phyloP scores from a whole-genome alignment of 257 asterid genomes.

The Nicotiana otophora region DNA sequence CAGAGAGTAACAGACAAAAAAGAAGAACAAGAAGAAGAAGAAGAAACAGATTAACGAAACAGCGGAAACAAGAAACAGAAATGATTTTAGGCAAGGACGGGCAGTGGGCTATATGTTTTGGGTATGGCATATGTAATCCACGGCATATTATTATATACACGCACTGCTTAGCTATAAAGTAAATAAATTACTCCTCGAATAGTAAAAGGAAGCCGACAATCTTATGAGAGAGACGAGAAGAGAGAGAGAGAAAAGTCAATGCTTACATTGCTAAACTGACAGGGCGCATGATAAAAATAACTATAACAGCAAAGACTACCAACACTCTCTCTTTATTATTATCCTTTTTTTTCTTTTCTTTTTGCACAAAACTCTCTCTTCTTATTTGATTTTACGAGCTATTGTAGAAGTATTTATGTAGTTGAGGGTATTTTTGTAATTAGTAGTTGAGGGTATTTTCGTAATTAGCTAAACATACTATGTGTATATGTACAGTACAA shows the following conservation, averaged over 20 bases:
- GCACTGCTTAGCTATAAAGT: not conserved
- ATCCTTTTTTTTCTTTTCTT: too few relatives aligned
- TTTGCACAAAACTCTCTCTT: too few relatives aligned
- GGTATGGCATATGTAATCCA: not conserved
- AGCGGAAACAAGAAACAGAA: not conserved
- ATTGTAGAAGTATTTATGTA: too few relatives aligned
- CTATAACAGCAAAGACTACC: not conserved
- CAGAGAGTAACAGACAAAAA: not conserved
- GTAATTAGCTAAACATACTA: too few relatives aligned
- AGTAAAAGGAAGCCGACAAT: slow-evolving; percentile 5
- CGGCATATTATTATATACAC: not conserved
- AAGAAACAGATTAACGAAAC: too few relatives aligned
- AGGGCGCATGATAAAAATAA: not conserved
- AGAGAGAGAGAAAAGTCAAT: slow-evolving; percentile 15
- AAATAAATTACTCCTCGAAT: not conserved
- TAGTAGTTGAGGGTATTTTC: too few relatives aligned
- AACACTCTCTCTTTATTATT: not conserved
- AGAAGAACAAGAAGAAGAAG: not conserved
- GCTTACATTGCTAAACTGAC: slow-evolving; percentile 13
- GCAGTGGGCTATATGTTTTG: not conserved
- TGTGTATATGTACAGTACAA: too few relatives aligned
- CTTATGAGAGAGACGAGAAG: not conserved
- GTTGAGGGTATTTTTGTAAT: too few relatives aligned
- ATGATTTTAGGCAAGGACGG: not conserved
- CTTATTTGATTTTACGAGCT: too few relatives aligned